phyloP scores from a whole-genome alignment of 352 stramenopile genomes.

The Thraustochytrium sp. region DNA sequence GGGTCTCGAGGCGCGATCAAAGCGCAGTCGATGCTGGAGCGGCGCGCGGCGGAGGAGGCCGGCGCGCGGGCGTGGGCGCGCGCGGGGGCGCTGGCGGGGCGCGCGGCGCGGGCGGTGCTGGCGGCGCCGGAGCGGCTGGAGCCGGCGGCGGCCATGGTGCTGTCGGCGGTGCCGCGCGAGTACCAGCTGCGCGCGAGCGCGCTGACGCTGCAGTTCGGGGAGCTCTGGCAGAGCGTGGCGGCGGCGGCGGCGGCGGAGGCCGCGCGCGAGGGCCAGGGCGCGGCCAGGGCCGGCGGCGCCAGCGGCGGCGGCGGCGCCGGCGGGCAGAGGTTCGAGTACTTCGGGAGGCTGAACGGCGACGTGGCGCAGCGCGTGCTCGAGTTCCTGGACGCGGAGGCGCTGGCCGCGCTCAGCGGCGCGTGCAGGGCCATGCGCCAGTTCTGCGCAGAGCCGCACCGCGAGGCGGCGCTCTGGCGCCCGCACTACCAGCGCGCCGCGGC shows the following conservation, averaged over 20 bases:
- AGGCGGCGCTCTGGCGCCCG: neutral
- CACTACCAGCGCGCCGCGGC: neutral
- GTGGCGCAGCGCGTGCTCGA: neutral
- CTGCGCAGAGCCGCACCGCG: neutral
- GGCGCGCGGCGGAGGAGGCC: neutral
- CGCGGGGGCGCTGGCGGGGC: no score
- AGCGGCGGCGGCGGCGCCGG: no score
- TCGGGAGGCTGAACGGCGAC: neutral
- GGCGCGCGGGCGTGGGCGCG: neutral
- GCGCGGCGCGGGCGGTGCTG: no score
- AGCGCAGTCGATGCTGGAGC: no score
- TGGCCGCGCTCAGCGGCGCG: neutral
- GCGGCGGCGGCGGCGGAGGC: neutral
- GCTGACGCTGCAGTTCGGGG: constrained; percentile 8
- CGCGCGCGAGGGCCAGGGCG: no score
- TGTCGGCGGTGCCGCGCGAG: neutral
- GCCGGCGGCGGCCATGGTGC: neutral
- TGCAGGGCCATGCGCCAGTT: neutral
- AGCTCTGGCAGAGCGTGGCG: constrained; percentile 26
- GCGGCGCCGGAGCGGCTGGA: neutral
- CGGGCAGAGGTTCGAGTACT: neutral
- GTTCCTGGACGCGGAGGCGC: neutral
- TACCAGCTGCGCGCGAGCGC: constrained; percentile 12
- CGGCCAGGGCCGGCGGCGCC: no score
- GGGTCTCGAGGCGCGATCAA: no score